Percentiles rank a stretch among this genome's conserved stretches.
These are phyloP conservation scores for Aspergillus nomiae DNA, from an alignment of 2,329 filamentous ascomycete genomes.

Conservation along the genomic window DNA sequence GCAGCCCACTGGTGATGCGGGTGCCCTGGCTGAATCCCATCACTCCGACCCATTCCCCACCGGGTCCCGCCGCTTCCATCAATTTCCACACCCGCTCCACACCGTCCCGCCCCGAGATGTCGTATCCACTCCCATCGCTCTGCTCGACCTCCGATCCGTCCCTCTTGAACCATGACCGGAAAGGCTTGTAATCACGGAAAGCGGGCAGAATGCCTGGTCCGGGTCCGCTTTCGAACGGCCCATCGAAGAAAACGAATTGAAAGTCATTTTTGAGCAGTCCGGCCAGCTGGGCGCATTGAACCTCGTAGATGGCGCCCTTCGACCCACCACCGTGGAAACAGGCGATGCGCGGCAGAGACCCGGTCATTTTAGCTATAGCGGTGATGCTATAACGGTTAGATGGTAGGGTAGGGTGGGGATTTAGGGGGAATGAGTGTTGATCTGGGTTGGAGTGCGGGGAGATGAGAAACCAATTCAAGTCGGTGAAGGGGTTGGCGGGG, in stretches of 20 bases:
- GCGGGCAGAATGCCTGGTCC: slow-evolving; percentile 26
- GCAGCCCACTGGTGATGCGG: slow-evolving; percentile 18
- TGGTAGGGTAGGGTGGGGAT: not conserved
- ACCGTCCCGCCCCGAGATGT: slow-evolving; percentile 17
- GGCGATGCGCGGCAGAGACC: slow-evolving; percentile 22
- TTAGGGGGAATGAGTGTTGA: not conserved
- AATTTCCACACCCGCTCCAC: slow-evolving; percentile 20
- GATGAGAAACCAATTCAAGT: not conserved
- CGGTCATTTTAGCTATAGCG: not conserved
- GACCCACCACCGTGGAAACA: slow-evolving; percentile 28
- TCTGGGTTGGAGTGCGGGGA: not conserved
- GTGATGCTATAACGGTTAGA: not conserved
- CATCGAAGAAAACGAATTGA: slow-evolving; percentile 25
- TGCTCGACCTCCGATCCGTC: slow-evolving; percentile 11
- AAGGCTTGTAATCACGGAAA: slow-evolving; percentile 20
- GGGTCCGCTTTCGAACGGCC: slow-evolving; percentile 17
- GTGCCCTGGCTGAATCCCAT: slow-evolving; percentile 28
- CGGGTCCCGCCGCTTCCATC: slow-evolving; percentile 15
- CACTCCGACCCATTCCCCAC: slow-evolving; percentile 21
- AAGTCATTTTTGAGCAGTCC: slow-evolving; percentile 17
- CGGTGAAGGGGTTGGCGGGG: not conserved
- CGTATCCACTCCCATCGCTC: slow-evolving; percentile 23
- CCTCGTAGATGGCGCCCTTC: slow-evolving; percentile 18
- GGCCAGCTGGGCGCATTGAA: slow-evolving; percentile 22
- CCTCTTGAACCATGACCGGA: slow-evolving; percentile 23